These are phyloP conservation scores for Stipa capillata DNA, from an alignment of 176 grass and related monocot genomes.

Conservation along the genomic window DNA sequence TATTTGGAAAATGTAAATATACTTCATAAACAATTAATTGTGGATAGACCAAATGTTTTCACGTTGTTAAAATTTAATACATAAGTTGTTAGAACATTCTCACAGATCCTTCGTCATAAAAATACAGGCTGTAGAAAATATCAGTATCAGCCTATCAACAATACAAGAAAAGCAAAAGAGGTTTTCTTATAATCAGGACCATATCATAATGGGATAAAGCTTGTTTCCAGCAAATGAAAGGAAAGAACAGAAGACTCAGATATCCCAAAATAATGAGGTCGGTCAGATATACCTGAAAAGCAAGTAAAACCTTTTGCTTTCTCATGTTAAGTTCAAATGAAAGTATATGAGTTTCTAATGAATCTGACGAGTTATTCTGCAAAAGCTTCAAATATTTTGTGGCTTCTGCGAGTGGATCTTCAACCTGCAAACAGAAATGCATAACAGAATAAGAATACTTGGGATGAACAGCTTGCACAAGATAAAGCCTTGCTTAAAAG, in stretches of 20 bases:
- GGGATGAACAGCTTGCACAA: neutral
- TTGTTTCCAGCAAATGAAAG: neutral
- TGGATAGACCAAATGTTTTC: neutral
- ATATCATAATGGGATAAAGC: neutral
- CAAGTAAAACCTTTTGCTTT: slow-evolving; percentile 90
- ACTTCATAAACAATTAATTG: neutral
- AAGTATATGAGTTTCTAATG: slow-evolving; percentile 83
- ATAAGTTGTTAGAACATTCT: neutral
- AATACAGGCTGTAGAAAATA: neutral
- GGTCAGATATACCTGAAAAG: slow-evolving; percentile 73
- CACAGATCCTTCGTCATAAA: neutral
- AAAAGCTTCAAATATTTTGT: slow-evolving; percentile 92
- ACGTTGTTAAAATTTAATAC: neutral
- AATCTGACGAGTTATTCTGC: slow-evolving; percentile 79
- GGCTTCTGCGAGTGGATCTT: slow-evolving; percentile 81
- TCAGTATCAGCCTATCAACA: neutral
- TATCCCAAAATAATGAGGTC: neutral
- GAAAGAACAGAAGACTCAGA: neutral
- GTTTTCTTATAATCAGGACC: neutral
- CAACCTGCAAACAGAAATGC: slow-evolving; percentile 51
- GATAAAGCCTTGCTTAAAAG: neutral
- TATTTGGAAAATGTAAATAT: neutral
- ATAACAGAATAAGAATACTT: neutral
- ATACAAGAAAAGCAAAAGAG: neutral
- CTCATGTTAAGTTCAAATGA: slow-evolving; percentile 98